phyloP scores from a whole-genome alignment of 176 grass and related monocot genomes.

The Cocos nucifera region DNA sequence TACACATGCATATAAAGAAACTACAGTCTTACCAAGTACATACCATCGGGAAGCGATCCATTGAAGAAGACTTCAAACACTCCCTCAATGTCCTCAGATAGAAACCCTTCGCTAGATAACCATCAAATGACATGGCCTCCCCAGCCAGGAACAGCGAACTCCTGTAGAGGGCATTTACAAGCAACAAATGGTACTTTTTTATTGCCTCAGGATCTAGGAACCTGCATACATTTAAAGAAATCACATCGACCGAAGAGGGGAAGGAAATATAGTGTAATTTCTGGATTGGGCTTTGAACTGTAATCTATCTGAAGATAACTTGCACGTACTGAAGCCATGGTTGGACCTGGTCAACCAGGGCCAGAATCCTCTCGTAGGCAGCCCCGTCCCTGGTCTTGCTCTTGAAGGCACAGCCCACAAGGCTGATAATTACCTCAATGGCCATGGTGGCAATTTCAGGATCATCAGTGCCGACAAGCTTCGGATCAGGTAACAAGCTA shows the following conservation, averaged over 20 bases:
- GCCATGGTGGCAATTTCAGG: constrained; percentile 41
- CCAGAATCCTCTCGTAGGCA: constrained; percentile 37
- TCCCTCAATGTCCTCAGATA: constrained; percentile 26
- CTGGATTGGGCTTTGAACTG: too few species aligned
- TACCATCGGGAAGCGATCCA: constrained; percentile 45
- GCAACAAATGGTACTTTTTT: constrained; percentile 33
- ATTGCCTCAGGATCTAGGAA: constrained; percentile 30
- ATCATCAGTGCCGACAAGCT: constrained; percentile 29
- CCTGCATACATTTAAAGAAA: constrained; percentile 30
- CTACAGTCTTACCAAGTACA: neutral
- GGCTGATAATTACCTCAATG: constrained; percentile 42
- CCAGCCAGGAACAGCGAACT: constrained; percentile 47
- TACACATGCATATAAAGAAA: too few species aligned
- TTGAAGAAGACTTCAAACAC: constrained; percentile 19
- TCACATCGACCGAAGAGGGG: neutral
- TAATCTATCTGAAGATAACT: too few species aligned
- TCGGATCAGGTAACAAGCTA: constrained; percentile 33
- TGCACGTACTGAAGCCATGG: constrained; percentile 62
- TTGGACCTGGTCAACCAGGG: constrained; percentile 40
- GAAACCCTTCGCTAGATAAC: constrained; percentile 32
- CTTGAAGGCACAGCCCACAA: constrained; percentile 51
- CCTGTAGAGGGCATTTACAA: constrained; percentile 45
- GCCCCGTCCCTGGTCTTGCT: constrained; percentile 35
- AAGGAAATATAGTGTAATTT: too few species aligned
- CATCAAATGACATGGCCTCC: constrained; percentile 24